Evolutionary conservation across 768 basidiomycete species (phyloP), one percentile per base, ranked within the genome.

Genomic region (Lactarius hengduanensis): DNA sequence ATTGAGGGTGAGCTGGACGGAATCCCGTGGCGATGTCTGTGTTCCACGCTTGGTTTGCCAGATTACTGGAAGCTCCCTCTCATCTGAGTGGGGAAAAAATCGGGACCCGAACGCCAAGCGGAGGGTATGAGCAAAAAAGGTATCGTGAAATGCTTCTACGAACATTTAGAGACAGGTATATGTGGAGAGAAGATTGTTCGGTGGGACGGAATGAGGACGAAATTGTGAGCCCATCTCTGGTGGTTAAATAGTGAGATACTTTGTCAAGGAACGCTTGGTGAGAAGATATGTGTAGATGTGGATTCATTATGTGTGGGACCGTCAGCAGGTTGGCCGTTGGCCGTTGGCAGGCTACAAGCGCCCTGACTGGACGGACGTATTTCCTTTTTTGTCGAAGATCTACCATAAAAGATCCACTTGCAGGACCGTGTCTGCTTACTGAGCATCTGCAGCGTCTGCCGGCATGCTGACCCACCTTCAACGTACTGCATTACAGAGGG

Each of bases 121-220:
- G 62, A 77, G 63, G 43, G 72, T 59, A 62, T 77, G 71, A n/a
- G 76, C 76, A 61, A 74, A 64, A 20, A 73, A 66, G 3, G 76
- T 73, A 64, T 77, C 75, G 57, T 71, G 73, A 41, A 77, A 66
- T 2, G 74, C 63, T 32, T 68, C 4, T 22, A 4, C n/a, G 22
- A 10, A 22, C 47, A 69, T 69, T 22, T 43, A 22, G 36, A 36
- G 26, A 40, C 0, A n/a, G 38, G 8, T 11, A 15, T 40, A 15
- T 40, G 38, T 40, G 38, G 32, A 34, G 26, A n/a, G n/a, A 38
- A 15, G n/a, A 9, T 34, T 36, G 55, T 22, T 60, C 56, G 47
- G n/a, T 18, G 38, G 22, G 47, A 61, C 28, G n/a, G 7, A 30
- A 67, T 59, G 66, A 8, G 15, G 38, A 6, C 15, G 3, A 43